phyloP scores from a whole-genome alignment of 2,329 filamentous ascomycete genomes.

The Celoporthe dispersa region DNA sequence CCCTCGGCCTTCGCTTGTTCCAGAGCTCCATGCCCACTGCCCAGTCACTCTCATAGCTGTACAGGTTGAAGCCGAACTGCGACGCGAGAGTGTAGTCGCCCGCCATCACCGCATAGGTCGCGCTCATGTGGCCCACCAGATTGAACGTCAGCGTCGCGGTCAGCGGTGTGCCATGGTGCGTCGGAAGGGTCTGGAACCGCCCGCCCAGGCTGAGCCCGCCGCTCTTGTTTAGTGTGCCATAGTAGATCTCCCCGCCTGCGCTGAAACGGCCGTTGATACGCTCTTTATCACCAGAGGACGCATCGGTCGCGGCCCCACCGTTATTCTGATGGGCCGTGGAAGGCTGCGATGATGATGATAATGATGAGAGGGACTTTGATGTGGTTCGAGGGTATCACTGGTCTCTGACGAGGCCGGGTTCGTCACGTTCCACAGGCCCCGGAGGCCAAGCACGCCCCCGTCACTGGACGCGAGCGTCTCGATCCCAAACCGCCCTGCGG shows the following conservation, averaged over 20 bases:
- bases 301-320: background rate
- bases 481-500: constrained; percentile 72
- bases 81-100: constrained; percentile 83
- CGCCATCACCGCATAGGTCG: constrained; percentile 89
- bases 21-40: constrained; percentile 92
- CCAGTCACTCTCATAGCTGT: constrained; percentile 96
- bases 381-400: background rate
- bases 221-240: constrained; percentile 91
- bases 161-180: constrained; percentile 82
- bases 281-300: constrained; percentile 49
- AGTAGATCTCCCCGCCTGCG: constrained; percentile 91
- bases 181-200: constrained; percentile 85
- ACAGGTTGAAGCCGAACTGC: constrained; percentile 95
- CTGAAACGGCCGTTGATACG: constrained; percentile 82
- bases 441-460: constrained; percentile 82
- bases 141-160: constrained; percentile 93
- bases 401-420: constrained; percentile 30
- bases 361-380: background rate
- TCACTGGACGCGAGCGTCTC: constrained; percentile 94
- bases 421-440: constrained; percentile 79
- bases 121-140: constrained; percentile 89
- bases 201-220: constrained; percentile 88
- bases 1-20: constrained; percentile 63
- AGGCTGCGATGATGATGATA: background rate
- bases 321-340: background rate